Percentiles rank a stretch among this genome's conserved stretches.
phyloP scores from a whole-genome alignment of 2,329 filamentous ascomycete genomes.

The Cladosporium cucumerinum region DNA sequence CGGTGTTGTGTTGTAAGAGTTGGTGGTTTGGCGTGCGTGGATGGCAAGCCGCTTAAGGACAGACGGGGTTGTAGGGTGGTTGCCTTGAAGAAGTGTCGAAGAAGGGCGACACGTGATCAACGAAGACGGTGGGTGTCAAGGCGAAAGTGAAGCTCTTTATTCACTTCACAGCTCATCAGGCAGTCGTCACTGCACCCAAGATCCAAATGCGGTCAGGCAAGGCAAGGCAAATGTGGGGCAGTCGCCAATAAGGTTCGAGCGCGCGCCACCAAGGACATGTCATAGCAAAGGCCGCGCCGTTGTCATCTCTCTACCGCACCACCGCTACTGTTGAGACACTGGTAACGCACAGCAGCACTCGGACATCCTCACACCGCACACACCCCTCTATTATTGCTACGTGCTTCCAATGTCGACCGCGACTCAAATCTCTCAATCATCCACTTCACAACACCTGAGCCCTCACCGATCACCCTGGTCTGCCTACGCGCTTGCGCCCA shows the following conservation, averaged over 20 bases:
- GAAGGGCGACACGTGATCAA: not conserved
- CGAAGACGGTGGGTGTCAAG: not conserved
- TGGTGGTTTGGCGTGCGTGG: not conserved
- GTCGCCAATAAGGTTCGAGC: not conserved
- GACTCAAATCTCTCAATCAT: slow-evolving; percentile 19
- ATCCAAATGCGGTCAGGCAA: slow-evolving; percentile 1
- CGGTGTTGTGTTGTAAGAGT: not conserved
- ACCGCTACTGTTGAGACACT: not conserved
- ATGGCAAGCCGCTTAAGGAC: not conserved
- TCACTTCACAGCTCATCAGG: not conserved
- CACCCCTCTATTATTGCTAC: slow-evolving; percentile 12
- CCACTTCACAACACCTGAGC: slow-evolving; percentile 19
- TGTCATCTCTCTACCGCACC: not conserved
- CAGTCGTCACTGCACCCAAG: not conserved
- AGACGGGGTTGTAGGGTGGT: not conserved
- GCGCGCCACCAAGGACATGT: not conserved
- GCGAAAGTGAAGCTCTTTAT: not conserved
- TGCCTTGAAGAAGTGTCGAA: not conserved
- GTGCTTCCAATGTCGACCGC: slow-evolving; percentile 27
- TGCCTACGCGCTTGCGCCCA: slow-evolving; percentile 24
- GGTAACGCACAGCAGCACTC: not conserved
- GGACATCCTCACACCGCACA: not conserved
- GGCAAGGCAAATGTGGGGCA: not conserved
- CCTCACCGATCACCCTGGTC: slow-evolving; percentile 19
- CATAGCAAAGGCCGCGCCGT: not conserved